Percentiles rank a stretch among this genome's conserved stretches.
Evolutionary conservation across 768 basidiomycete genomes (phyloP).

Genomic region (Gautieria morchelliformis): DNA sequence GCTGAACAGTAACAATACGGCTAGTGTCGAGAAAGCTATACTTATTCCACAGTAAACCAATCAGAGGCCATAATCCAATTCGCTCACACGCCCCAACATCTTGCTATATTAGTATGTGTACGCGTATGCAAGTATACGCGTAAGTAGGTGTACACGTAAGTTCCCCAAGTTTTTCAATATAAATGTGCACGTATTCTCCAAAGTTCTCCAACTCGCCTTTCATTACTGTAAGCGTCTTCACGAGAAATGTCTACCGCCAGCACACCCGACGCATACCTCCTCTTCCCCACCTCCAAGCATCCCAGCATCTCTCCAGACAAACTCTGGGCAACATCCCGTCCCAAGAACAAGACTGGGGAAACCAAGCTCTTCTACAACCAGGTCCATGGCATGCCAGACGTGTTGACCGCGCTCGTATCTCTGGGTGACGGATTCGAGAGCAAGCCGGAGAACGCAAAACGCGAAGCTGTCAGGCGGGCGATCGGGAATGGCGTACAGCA

Average conservation of each 20-base stretch:
- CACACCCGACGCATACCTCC: slow-evolving; percentile 1
- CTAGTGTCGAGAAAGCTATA: no score
- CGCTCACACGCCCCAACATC: no score
- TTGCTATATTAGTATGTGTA: no score
- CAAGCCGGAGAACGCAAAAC: slow-evolving; percentile 35
- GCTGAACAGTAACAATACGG: no score
- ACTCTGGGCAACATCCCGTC: slow-evolving; percentile 12
- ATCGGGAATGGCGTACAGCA: slow-evolving; percentile 68
- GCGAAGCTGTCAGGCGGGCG: slow-evolving; percentile 60
- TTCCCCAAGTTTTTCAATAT: no score
- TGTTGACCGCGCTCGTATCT: slow-evolving; percentile 45
- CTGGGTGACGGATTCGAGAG: slow-evolving; percentile 44
- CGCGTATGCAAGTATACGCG: no score
- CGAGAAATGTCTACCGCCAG: background rate
- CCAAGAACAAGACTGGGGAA: slow-evolving; percentile 18
- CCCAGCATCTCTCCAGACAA: background rate
- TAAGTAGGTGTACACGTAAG: no score
- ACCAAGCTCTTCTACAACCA: slow-evolving; percentile 21
- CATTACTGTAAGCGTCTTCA: no score
- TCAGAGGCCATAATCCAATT: no score
- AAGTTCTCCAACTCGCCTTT: no score
- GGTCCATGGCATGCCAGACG: slow-evolving; percentile 16
- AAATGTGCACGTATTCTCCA: no score
- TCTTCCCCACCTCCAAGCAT: background rate
- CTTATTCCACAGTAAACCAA: no score